Evolutionary conservation across 305 asterid genomes (phyloP).

Genomic region (Plantago lanceolata): DNA sequence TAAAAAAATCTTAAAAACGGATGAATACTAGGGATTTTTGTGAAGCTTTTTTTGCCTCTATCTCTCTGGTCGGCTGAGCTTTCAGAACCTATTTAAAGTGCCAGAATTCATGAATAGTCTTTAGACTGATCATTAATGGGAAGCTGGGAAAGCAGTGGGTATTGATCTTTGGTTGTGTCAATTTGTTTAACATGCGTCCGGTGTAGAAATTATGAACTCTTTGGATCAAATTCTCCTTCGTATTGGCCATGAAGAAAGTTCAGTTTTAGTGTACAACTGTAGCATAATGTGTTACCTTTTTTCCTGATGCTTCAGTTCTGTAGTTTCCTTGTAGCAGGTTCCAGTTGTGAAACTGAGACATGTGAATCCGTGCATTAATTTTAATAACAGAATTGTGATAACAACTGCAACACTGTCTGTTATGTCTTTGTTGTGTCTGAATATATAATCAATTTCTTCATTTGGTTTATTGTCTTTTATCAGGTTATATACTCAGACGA

Average conservation of each 20-base stretch:
- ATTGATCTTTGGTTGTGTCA: not conserved
- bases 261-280: too few relatives aligned
- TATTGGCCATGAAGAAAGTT: not conserved
- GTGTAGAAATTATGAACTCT: too few relatives aligned
- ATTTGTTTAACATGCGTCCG: not conserved
- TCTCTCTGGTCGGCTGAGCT: not conserved
- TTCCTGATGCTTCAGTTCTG: not conserved
- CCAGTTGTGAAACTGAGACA: not conserved
- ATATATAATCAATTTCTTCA: not conserved
- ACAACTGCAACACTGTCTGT: not conserved
- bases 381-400: not conserved
- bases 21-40: not conserved
- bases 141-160: not conserved
- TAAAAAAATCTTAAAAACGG: too few relatives aligned
- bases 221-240: too few relatives aligned
- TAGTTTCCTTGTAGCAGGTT: not conserved
- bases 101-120: not conserved
- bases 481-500: slow-evolving; percentile 94
- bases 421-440: slow-evolving; percentile 5
- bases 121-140: too few relatives aligned
- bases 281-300: not conserved
- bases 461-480: slow-evolving; percentile 23
- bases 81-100: not conserved
- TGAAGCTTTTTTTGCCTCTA: not conserved
- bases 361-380: not conserved